Conservation (phyloP, 1,284 basidiomycete genomes). For the Cystobasidium slooffiae region DNA sequence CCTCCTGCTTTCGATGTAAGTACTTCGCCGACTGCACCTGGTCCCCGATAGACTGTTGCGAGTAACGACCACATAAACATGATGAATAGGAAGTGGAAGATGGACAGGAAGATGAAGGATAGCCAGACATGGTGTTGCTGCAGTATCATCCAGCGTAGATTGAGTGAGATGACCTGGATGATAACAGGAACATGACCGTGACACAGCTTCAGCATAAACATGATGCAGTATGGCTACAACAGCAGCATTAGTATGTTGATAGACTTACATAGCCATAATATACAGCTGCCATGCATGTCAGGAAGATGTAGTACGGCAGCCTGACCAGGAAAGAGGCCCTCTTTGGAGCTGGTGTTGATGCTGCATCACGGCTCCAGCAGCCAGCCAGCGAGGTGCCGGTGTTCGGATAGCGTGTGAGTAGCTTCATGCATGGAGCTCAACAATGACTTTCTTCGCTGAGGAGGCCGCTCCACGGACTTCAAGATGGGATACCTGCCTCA, state of each 20-base stretch:
- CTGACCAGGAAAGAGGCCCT: conserved; percentile 20
- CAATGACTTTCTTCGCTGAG: background rate
- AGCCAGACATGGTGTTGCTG: conserved; percentile 23
- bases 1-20: conserved; percentile 1
- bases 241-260: too few species aligned
- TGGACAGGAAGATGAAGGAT: conserved; percentile 26
- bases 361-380: conserved; percentile 1
- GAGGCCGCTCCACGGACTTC: too few species aligned
- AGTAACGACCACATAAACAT: conserved; percentile 36
- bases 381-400: background rate
- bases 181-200: background rate
- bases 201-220: background rate
- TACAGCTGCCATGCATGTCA: conserved; percentile 23
- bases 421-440: conserved; percentile 17
- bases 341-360: conserved; percentile 20
- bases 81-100: conserved; percentile 38
- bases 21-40: conserved; percentile 36
- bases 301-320: conserved; percentile 40
- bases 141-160: conserved; percentile 33
- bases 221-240: background rate
- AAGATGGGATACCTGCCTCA: too few species aligned
- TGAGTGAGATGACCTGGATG: conserved; percentile 39
- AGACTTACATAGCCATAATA: conserved; percentile 32
- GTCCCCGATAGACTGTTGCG: conserved; percentile 24
- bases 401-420: conserved; percentile 23